Percentiles rank a stretch among this genome's conserved stretches.
Conservation (phyloP, 139 green algal genomes). For the Micractinium sp. region DNA sequence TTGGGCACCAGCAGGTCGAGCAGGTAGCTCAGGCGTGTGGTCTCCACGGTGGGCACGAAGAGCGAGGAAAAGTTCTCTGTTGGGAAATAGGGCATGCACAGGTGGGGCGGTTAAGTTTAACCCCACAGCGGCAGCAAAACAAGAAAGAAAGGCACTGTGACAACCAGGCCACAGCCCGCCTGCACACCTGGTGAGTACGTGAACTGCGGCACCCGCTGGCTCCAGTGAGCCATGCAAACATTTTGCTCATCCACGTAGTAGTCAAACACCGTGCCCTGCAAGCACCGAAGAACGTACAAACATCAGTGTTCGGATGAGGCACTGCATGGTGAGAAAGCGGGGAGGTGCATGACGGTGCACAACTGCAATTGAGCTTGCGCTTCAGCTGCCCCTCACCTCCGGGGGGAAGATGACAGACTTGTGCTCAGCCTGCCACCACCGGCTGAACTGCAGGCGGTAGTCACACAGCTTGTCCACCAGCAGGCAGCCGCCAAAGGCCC, state of each 20-base stretch:
- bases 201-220: constrained; percentile 68
- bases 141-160: neutral
- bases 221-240: constrained; percentile 80
- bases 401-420: constrained; percentile 65
- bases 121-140: too few species aligned
- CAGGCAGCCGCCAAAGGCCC: constrained; percentile 92
- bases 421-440: constrained; percentile 88
- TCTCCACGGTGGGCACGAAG: constrained; percentile 93
- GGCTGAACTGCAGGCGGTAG: constrained; percentile 85
- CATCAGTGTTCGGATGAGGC: neutral
- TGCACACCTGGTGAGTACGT: constrained; percentile 53
- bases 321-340: neutral
- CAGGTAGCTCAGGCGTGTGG: constrained; percentile 85
- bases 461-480: constrained; percentile 84
- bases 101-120: neutral
- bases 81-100: constrained; percentile 32
- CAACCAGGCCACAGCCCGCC: neutral
- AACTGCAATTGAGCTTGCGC: neutral
- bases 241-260: constrained; percentile 88
- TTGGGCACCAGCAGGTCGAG: constrained; percentile 80
- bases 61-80: constrained; percentile 62
- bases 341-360: neutral
- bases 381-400: constrained; percentile 30
- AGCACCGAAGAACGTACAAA: neutral
- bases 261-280: constrained; percentile 90